Evolutionary conservation across 306 rosid species (phyloP), one percentile per base, ranked within the genome.

Genomic region (Quercus robur): DNA sequence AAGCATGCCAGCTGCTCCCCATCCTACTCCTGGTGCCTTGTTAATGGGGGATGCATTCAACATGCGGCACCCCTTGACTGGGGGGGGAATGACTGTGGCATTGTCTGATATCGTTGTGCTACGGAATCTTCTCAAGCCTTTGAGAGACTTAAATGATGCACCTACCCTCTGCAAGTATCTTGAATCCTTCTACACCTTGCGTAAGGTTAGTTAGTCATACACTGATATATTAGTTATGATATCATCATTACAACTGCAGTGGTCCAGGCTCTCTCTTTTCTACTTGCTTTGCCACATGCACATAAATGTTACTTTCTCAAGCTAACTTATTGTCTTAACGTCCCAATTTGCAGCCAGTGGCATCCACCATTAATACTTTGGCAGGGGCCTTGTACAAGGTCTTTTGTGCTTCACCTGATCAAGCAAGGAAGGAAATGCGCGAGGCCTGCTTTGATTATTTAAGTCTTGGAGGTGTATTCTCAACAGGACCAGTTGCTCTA

Each of bases 351-450:
- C 88, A 94, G 98, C 98, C 98, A 9, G 97, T 94, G 77, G 98
- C 98, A 77, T 91, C 97, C 82, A 92, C 98, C n/a, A 92, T 94
- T 71, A 94, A 94, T 83, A 94, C 98, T 12, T 84, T 94, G 86
- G 97, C 98, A 3, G 97, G 98, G 73, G 98, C 98, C 23, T 92
- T 94, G n/a, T 88, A 94, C 87, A 94, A 89, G 88, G 98, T 94
- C 12, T 94, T 94, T 67, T 88, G 94, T 38, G 92, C 98, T 56
- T 94, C 98, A 66, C 91, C 97, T 7, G 97, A 94, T 77, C 89
- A 87, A 67, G 98, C 98, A 26, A 91, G 98, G 88, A 88, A 83
- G 87, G 97, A 94, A 86, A 94, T 94, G 98, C 92, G 97, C 20
- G 86, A 94, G 84, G 98, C 98, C 69, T 94, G 98, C 91, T 94